These are phyloP conservation scores for Heritiera littoralis DNA, from an alignment of 345 rosid species.

Conservation along the genomic window DNA sequence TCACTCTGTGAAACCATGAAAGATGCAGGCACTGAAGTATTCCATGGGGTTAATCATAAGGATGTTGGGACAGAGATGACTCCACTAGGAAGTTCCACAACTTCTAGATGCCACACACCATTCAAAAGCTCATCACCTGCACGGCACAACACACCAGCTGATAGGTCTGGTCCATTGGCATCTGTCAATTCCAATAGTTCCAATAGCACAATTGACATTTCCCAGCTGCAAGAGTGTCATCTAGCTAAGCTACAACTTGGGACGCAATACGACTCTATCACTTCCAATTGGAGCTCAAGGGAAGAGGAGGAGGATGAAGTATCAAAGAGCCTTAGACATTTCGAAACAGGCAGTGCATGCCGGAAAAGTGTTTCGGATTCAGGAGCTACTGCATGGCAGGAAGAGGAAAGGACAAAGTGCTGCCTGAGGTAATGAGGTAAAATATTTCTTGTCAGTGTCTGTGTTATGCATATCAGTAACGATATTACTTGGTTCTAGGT, in stretches of 20 bases:
- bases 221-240: constrained; percentile 66
- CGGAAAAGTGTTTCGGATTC: constrained; percentile 60
- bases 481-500: constrained; percentile 42
- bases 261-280: constrained; percentile 54
- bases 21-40: constrained; percentile 49
- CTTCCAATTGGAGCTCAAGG: constrained; percentile 84
- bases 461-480: neutral
- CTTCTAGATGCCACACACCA: constrained; percentile 84
- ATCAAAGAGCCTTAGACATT: constrained; percentile 83
- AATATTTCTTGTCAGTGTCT: neutral
- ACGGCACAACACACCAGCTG: constrained; percentile 87
- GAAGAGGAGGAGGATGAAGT: constrained; percentile 90
- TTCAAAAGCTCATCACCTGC: constrained; percentile 74
- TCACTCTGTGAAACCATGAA: constrained; percentile 43
- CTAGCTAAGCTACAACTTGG: constrained; percentile 73
- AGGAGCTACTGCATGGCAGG: constrained; percentile 66
- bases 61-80: constrained; percentile 94
- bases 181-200: constrained; percentile 32
- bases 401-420: constrained; percentile 73
- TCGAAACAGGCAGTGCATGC: constrained; percentile 51
- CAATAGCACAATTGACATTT: constrained; percentile 51
- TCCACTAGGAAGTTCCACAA: constrained; percentile 73
- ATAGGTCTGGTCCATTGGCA: constrained; percentile 79
- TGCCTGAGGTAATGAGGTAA: constrained; percentile 63
- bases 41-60: constrained; percentile 55